Evolutionary conservation across 148 eudicot genomes (phyloP).

Genomic region (Chenopodium berlandieri): DNA sequence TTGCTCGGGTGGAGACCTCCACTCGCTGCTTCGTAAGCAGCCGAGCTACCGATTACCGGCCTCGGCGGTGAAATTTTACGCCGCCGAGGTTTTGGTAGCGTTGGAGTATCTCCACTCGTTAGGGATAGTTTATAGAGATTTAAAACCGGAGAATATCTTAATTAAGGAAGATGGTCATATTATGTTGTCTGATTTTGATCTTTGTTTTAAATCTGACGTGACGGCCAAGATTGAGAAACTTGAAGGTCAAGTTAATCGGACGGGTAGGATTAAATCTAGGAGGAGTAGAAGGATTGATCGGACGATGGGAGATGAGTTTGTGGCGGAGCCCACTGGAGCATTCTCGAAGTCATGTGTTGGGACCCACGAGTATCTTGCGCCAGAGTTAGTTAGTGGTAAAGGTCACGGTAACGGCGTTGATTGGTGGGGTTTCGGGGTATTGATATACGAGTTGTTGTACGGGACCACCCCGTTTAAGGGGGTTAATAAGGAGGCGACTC

Average conservation of each 20-base stretch:
- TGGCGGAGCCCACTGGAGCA: conserved; percentile 69
- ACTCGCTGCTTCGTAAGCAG: conserved; percentile 54
- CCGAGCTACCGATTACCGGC: conserved; percentile 45
- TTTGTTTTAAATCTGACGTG: conserved; percentile 58
- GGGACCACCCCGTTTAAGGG: conserved; percentile 87
- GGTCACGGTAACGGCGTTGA: conserved; percentile 90
- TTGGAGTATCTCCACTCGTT: conserved; percentile 67
- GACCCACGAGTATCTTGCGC: conserved; percentile 86
- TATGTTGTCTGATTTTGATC: conserved; percentile 75
- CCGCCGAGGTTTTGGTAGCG: conserved; percentile 60
- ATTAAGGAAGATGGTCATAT: conserved; percentile 67
- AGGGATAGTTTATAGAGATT: conserved; percentile 70
- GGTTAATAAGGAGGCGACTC: conserved; percentile 54
- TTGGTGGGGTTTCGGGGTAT: conserved; percentile 90
- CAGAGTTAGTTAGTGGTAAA: conserved; percentile 59
- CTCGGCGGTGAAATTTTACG: conserved; percentile 58
- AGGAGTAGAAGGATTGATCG: conserved; percentile 7
- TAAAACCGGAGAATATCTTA: conserved; percentile 69
- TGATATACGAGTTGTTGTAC: conserved; percentile 53
- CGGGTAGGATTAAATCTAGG: not conserved
- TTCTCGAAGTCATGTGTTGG: conserved; percentile 76
- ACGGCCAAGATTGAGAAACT: conserved; percentile 36
- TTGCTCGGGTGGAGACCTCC: conserved; percentile 76
- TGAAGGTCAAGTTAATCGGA: not conserved
- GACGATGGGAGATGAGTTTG: conserved; percentile 38